These are phyloP conservation scores for Bipolaris sorokiniana DNA, from an alignment of 2,329 filamentous ascomycete species.

Conservation along the genomic window DNA sequence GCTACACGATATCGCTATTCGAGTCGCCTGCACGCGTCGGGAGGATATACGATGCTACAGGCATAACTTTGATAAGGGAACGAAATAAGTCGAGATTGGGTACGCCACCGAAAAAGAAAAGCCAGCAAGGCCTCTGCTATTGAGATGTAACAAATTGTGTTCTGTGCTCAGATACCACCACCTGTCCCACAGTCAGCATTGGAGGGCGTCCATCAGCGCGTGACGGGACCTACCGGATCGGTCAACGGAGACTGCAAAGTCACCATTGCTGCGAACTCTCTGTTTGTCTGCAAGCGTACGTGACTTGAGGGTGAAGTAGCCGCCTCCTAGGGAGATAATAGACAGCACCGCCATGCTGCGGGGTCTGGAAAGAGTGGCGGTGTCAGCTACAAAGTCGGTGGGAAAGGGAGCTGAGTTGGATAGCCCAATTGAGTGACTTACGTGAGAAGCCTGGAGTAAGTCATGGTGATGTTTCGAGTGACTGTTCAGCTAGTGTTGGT, in stretches of 20 bases:
- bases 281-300: conserved; percentile 36
- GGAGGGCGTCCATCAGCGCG: neutral
- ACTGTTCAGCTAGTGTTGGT: neutral
- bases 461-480: conserved; percentile 28
- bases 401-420: conserved; percentile 8
- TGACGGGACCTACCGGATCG: conserved; percentile 37
- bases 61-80: neutral
- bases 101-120: neutral
- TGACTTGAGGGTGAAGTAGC: conserved; percentile 44
- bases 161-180: conserved; percentile 11
- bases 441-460: conserved; percentile 40
- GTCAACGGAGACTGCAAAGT: conserved; percentile 47
- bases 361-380: conserved; percentile 25
- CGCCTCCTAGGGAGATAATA: conserved; percentile 39
- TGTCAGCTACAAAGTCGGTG: conserved; percentile 22
- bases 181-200: conserved; percentile 11
- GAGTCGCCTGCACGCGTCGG: too few species aligned
- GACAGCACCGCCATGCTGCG: conserved; percentile 43
- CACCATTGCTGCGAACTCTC: conserved; percentile 35
- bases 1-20: neutral
- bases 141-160: neutral
- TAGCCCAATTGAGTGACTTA: conserved; percentile 22
- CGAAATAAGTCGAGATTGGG: neutral
- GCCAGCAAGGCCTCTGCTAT: neutral
- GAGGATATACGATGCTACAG: neutral